These are phyloP conservation scores for Pythium angustatum DNA, from an alignment of 352 stramenopile genomes.

Conservation along the genomic window DNA sequence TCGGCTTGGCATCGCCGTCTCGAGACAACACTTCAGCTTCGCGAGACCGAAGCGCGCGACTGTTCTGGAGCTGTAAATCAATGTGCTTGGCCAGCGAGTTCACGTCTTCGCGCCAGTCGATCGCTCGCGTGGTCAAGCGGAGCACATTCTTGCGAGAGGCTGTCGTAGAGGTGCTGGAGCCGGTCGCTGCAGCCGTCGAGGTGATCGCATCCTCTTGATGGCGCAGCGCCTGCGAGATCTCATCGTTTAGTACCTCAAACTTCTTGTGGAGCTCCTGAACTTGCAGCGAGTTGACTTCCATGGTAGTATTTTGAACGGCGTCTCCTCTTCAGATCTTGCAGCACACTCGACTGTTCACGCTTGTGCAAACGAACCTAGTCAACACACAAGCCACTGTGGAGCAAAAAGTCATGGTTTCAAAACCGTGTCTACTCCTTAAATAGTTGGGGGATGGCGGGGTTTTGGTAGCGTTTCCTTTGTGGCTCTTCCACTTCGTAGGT, in stretches of 20 bases:
- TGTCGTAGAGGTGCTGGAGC: constrained; percentile 7
- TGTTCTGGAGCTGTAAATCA: constrained; percentile 69
- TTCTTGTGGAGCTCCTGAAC: constrained; percentile 72
- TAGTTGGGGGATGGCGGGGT: constrained; percentile 24
- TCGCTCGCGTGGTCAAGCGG: constrained; percentile 49
- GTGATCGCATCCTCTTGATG: constrained; percentile 54
- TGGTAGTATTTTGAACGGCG: constrained; percentile 8
- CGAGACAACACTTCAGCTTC: constrained; percentile 53
- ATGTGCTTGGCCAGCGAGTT: constrained; percentile 73
- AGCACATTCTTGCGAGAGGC: constrained; percentile 48
- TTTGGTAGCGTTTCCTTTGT: too few species aligned
- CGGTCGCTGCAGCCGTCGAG: constrained; percentile 18
- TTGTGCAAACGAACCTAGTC: constrained; percentile 2
- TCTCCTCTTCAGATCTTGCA: neutral
- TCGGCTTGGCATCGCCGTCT: constrained; percentile 33
- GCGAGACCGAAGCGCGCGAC: constrained; percentile 54
- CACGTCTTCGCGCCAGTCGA: constrained; percentile 75
- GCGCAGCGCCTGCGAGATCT: constrained; percentile 52
- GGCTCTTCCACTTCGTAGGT: neutral
- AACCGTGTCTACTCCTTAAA: constrained; percentile 40
- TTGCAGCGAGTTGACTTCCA: constrained; percentile 51
- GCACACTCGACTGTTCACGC: constrained; percentile 1
- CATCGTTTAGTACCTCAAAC: constrained; percentile 73
- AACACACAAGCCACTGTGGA: neutral
- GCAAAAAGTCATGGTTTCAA: constrained; percentile 23